Conservation (phyloP, 495 filamentous ascomycete species). For the Podospora pseudoanserina region DNA sequence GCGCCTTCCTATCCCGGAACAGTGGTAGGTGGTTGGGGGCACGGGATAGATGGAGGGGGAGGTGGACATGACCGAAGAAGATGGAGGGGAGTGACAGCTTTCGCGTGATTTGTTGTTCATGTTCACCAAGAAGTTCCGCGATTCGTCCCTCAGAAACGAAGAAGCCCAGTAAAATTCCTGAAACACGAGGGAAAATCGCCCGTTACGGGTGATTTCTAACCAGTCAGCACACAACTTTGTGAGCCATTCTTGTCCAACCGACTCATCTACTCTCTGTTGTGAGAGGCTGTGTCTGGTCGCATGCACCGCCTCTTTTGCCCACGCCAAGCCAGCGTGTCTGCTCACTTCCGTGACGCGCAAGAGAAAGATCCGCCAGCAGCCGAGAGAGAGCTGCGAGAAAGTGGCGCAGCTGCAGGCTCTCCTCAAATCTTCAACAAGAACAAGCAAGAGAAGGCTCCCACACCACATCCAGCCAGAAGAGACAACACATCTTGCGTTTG, state of each 20-base stretch:
- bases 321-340: not conserved
- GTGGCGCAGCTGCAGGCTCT: conserved; percentile 9
- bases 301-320: not conserved
- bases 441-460: not conserved
- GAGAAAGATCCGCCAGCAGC: not conserved
- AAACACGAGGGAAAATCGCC: not conserved
- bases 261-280: not conserved
- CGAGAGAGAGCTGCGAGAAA: not conserved
- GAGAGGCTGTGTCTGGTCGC: not conserved
- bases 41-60: not conserved
- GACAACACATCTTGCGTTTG: conserved; percentile 31
- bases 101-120: not conserved
- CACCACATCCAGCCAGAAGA: conserved; percentile 5
- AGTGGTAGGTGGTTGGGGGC: not conserved
- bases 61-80: not conserved
- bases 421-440: not conserved
- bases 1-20: not conserved
- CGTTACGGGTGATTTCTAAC: not conserved
- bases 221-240: not conserved
- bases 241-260: not conserved
- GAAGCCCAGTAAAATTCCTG: not conserved
- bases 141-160: not conserved
- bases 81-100: too few species aligned
- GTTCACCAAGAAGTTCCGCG: not conserved
- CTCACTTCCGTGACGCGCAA: not conserved